A percentile compares a stretch with the other conserved stretches of the same genome.
These are phyloP conservation scores for Exophiala bonariae DNA, from an alignment of 2,329 filamentous ascomycete species.

Conservation along the genomic window DNA sequence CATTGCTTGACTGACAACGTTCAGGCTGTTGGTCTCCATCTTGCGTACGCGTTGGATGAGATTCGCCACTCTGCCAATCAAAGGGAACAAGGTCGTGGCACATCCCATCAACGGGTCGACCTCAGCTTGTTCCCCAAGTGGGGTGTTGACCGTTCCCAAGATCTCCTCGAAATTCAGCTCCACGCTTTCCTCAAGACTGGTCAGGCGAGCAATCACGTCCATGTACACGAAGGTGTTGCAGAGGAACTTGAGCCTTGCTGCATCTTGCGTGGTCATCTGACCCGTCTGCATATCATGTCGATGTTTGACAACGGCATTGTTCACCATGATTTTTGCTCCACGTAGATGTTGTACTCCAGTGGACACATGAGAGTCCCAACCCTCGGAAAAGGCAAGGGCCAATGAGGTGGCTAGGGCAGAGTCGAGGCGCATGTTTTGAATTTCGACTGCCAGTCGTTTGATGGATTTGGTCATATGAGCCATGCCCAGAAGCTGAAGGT, in stretches of 20 bases:
- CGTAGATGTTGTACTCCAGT: conserved; percentile 70
- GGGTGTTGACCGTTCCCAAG: conserved; percentile 36
- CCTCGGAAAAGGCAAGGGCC: conserved; percentile 67
- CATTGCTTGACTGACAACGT: conserved; percentile 62
- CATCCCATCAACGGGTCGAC: conserved; percentile 73
- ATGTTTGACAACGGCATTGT: conserved; percentile 56
- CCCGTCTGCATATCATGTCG: conserved; percentile 30
- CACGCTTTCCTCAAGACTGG: conserved; percentile 60
- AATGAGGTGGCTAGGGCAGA: conserved; percentile 70
- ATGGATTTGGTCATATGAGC: conserved; percentile 69
- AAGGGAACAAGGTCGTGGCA: conserved; percentile 65
- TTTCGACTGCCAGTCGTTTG: conserved; percentile 56
- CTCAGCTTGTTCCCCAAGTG: conserved; percentile 50
- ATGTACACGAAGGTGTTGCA: conserved; percentile 74
- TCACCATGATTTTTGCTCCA: conserved; percentile 65
- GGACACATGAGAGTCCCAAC: conserved; percentile 68
- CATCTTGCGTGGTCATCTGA: conserved; percentile 32
- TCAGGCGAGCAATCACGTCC: conserved; percentile 70
- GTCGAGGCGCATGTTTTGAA: conserved; percentile 58
- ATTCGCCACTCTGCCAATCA: conserved; percentile 66
- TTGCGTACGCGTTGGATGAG: conserved; percentile 64
- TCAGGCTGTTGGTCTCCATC: conserved; percentile 55
- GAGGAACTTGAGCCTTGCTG: conserved; percentile 60
- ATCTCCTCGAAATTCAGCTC: conserved; percentile 55
- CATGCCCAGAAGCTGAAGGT: conserved; percentile 62